Base-by-base conservation (phyloP, 1,284 basidiomycete genomes). In the Pyrrhoderma noxium region DNA sequence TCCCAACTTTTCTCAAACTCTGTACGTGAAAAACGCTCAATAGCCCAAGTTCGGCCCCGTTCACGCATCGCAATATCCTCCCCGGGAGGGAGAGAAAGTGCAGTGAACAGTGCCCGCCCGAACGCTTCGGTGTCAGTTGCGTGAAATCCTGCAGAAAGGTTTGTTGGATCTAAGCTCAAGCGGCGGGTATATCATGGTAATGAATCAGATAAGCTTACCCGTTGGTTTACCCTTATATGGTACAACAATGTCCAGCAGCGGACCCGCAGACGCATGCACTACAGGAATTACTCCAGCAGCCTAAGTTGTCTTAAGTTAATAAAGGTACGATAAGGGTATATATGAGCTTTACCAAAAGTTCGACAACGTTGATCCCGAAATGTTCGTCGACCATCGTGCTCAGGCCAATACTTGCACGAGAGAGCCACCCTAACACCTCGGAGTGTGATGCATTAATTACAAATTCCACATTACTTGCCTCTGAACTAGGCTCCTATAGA, bases 381-480 rank as follows among this genome's bases (percentile, higher is more conserved):
- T 99, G 95, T 67, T 99, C 96, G 63, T 99, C 94, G 1, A 94
- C 80, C 95, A 99, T 99, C 3, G 95, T 98, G 62, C 90, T 95
- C 21, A 98, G 65, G 0, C 96, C 95, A 3, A 97, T 76, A 53
- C 84, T 89, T 0, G 93, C 84, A 13, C 69, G 68, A 0, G 81
- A 77, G 1, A 99, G 74, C 70, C 82, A 81, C 1, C 67, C 57
- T 1, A 94, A 74, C 56, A 98, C 77, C 8, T 75, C 74, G 0
- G 78, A 58, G 59, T 88, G 98, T 1, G 86, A 69, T 0, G 90
- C 91, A 59, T 98, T 98, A 43, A 96, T 76, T 3, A 89, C 68
- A 58, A 98, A 91, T 41, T 83, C 74, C 16, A 93, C 82, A 52
- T 82, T 73, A 9, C 76, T 67, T 86, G 93, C 58, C 2, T 23